A percentile compares a stretch with the other conserved stretches of the same genome.
Evolutionary conservation across 345 rosid genomes (phyloP).

Genomic region (Eucalyptus tenuipes): DNA sequence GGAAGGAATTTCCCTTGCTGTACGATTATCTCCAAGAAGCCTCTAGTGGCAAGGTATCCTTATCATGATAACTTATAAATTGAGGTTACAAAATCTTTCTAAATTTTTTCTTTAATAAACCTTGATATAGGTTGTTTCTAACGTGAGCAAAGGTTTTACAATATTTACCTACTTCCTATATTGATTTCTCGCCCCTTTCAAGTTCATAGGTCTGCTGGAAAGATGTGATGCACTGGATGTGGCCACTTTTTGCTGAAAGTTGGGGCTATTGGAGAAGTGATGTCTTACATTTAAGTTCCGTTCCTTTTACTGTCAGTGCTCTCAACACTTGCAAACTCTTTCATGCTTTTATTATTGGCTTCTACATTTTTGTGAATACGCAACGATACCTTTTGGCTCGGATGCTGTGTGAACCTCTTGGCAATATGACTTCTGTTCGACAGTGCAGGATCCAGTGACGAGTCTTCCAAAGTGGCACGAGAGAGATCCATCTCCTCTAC

Average conservation of each 20-base stretch:
- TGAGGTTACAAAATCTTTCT: neutral
- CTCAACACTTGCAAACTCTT: neutral
- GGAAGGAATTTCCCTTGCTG: conserved; percentile 43
- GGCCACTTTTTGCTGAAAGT: conserved; percentile 78
- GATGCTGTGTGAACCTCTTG: neutral
- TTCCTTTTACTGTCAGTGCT: conserved; percentile 63
- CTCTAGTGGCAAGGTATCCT: conserved; percentile 47
- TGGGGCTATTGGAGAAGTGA: conserved; percentile 82
- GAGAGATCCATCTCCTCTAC: conserved; percentile 48
- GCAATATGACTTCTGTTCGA: neutral
- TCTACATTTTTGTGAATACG: neutral
- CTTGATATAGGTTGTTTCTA: neutral
- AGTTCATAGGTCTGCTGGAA: conserved; percentile 56
- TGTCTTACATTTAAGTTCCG: conserved; percentile 60
- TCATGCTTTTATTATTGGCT: neutral
- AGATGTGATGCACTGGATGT: conserved; percentile 94
- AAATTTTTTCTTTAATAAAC: neutral
- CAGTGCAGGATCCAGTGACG: conserved; percentile 79
- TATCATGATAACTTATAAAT: neutral
- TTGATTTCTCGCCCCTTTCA: neutral
- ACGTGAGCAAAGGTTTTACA: neutral
- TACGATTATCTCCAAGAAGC: conserved; percentile 64
- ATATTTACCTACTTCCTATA: neutral
- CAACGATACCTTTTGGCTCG: neutral
- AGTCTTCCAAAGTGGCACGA: conserved; percentile 67